Evolutionary conservation across 1,284 basidiomycete species (phyloP), one percentile per base, ranked within the genome.

Genomic region (Porodaedalea pini): DNA sequence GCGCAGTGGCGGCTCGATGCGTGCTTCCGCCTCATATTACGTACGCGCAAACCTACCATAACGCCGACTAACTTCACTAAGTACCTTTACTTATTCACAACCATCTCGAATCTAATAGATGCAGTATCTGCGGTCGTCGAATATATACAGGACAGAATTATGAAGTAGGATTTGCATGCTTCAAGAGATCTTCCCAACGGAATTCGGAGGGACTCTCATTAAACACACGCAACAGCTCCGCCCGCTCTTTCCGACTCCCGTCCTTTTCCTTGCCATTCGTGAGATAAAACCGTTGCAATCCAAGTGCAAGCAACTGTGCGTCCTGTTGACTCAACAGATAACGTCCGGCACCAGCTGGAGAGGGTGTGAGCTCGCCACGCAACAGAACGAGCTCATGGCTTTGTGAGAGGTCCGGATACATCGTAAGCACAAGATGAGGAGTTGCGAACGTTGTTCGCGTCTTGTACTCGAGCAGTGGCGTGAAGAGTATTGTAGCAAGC

Each of bases 401-500:
- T 25, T 79, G 69, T 1, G 86, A 82, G 5, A 99, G 74, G 68
- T 99, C 96, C 39, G 95, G 90, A 73, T 98, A 98, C 70, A 93
- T 85, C 4, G 96, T 97, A 48, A 98, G 69, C 34, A 92, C 90
- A 25, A 99, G 79, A 67, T 92, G 89, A 0, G 96, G 95, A 36
- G 94, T 94, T 2, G 96, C 92, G 72, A 90, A 98, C 45, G 89
- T 82, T 61, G 83, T 82, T 31, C 90, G 85, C 57, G 86, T 75
- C 73, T 98, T 97, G 81, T 94, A 99, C 74, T 98, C 96, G 64
- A 92, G 89, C 51, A 98, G 78, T 3, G 96, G 91, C 0, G 96
- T 96, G 75, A 97, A 97, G 52, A 99, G 80, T 40, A 96, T 79
- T 0, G 93, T 88, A 15, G 87, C 77, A 58, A 76, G 74, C 10